Evolutionary conservation across 805 yeast genomes (phyloP), one percentile per base, ranked within the genome.

Genomic region (Yarrowia sp.): DNA sequence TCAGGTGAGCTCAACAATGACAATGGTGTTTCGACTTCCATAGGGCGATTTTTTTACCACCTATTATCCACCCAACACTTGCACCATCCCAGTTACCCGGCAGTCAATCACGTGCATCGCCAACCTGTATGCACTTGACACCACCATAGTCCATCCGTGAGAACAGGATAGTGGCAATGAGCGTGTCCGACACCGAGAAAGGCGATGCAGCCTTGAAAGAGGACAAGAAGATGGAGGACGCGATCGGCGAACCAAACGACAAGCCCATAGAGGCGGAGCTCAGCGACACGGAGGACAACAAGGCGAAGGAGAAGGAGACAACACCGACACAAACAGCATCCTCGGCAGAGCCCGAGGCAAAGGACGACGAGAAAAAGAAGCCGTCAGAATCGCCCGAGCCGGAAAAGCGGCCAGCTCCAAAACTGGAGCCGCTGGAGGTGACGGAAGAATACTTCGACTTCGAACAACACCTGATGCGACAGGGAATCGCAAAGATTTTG

Each of bases 401-500:
- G 10, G 35, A 27, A 27, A 18, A 36, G 13, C 60, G 10, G 8
- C 7, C 35, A 13, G 29, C 31, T 5, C 32, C 41, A 24, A 51
- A 51, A 24, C 58, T 51, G 4, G 24, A 13, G 58, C 58, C 41
- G 1, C 42, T 51, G 7, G 58, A 51, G 24, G 32, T 51, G 13
- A 35, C 42, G 16, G 58, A 51, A 21, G 58, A 51, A 24, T 51
- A 51, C n/a, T 18, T 24, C 18, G 58, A 55, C 36, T 39, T 55
- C n/a, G 61, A 55, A 38, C 46, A 55, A n/a, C 61, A 55, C 7
- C 29, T 55, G 61, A 38, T 68, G 56, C 63, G 55, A 19, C 64
- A 68, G 16, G 62, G 67, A 27, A 64, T 67, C 10, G 70, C 69
- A 2, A 68, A 68, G 31, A 63, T 68, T 10, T 44, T 68, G 22